These are phyloP conservation scores for Fusarium subtropicale DNA, from an alignment of 2,329 filamentous ascomycete genomes.

Conservation along the genomic window DNA sequence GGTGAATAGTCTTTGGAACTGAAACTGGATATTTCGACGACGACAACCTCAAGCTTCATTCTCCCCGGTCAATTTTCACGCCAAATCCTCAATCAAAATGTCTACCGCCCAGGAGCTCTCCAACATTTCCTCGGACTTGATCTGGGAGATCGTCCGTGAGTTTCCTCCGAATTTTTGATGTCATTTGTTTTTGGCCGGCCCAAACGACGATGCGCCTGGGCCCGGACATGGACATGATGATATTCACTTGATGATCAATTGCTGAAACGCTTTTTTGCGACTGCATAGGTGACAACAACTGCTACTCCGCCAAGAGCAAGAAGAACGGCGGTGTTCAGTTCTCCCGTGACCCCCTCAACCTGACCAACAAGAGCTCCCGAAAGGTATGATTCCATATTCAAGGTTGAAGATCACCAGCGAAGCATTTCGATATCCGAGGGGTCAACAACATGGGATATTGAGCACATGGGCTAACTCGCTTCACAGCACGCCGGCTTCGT, in stretches of 20 bases:
- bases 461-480: constrained; percentile 51
- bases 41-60: constrained; percentile 47
- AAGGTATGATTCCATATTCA: constrained; percentile 70
- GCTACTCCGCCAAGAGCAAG: constrained; percentile 92
- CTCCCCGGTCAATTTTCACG: constrained; percentile 45
- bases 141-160: constrained; percentile 97
- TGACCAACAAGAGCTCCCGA: constrained; percentile 89
- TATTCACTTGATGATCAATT: constrained; percentile 24
- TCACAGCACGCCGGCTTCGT: constrained; percentile 87
- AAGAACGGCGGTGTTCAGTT: constrained; percentile 83
- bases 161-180: constrained; percentile 58
- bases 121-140: constrained; percentile 88
- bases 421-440: constrained; percentile 10
- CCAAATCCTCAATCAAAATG: constrained; percentile 62
- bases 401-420: constrained; percentile 1
- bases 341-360: constrained; percentile 94
- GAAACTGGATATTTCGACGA: constrained; percentile 43
- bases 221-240: background rate
- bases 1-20: constrained; percentile 24
- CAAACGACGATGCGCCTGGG: constrained; percentile 23
- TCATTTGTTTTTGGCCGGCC: background rate
- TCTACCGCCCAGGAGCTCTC: constrained; percentile 65
- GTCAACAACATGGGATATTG: background rate
- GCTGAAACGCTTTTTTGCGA: constrained; percentile 41
- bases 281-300: constrained; percentile 81